Evolutionary conservation across 495 filamentous ascomycete genomes (phyloP).

Genomic region (Platismatia glauca): DNA sequence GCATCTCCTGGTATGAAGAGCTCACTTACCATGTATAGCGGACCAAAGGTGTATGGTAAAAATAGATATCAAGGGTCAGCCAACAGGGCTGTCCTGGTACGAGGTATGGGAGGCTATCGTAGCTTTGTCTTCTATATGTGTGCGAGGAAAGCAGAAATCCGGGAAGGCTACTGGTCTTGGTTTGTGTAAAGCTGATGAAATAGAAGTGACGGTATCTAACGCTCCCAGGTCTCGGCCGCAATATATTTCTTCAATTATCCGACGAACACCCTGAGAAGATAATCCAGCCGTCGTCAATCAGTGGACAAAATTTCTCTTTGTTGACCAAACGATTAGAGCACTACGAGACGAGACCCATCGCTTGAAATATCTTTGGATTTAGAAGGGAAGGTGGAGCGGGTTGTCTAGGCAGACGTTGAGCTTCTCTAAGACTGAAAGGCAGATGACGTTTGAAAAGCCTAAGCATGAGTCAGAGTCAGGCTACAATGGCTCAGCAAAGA

Average conservation of each 20-base stretch:
- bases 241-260: not conserved
- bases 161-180: conserved; percentile 7
- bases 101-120: conserved; percentile 3
- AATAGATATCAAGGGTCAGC: not conserved
- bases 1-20: no score
- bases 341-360: not conserved
- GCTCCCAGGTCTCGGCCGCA: not conserved
- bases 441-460: no score
- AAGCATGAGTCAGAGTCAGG: no score
- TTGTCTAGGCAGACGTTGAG: not conserved
- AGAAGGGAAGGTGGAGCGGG: not conserved
- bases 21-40: not conserved
- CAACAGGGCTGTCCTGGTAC: not conserved
- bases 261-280: not conserved
- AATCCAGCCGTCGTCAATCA: not conserved
- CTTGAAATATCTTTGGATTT: not conserved
- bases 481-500: no score
- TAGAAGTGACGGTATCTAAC: not conserved
- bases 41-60: conserved; percentile 1
- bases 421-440: not conserved
- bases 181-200: not conserved
- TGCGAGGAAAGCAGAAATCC: not conserved
- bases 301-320: not conserved
- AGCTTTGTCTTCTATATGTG: not conserved
- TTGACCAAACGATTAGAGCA: not conserved